phyloP scores from a whole-genome alignment of 176 grass and related monocot species.

The Oryza longistaminata region DNA sequence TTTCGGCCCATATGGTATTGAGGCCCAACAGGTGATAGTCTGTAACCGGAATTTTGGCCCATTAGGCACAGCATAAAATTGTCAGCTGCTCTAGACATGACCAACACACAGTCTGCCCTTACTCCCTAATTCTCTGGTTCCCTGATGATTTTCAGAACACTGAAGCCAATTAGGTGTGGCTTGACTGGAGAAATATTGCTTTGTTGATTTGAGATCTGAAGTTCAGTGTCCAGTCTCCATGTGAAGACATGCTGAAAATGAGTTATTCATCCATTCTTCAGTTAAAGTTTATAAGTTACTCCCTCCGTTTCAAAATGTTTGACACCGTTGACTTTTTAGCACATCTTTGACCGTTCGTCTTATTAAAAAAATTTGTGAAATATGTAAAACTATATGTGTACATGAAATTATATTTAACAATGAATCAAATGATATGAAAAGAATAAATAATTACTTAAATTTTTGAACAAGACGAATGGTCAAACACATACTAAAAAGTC shows the following conservation, averaged over 20 bases:
- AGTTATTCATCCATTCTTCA: background rate
- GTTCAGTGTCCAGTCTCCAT: background rate
- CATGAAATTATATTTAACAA: too few species aligned
- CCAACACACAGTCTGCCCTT: background rate
- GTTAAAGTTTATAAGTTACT: background rate
- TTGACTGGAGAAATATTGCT: background rate
- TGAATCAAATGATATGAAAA: too few species aligned
- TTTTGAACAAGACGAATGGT: too few species aligned
- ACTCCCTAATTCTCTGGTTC: background rate
- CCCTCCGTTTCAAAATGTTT: too few species aligned
- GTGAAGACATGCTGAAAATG: background rate
- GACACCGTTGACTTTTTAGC: too few species aligned
- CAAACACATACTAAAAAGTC: too few species aligned
- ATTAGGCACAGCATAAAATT: background rate
- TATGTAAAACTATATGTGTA: too few species aligned
- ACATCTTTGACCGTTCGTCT: too few species aligned
- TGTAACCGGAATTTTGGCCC: background rate
- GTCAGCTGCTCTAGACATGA: background rate
- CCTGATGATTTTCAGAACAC: background rate
- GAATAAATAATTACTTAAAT: too few species aligned
- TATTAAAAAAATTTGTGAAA: too few species aligned
- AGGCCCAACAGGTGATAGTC: background rate
- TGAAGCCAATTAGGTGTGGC: background rate
- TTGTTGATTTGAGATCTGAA: background rate
- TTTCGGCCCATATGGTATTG: background rate